Percentiles rank a stretch among this genome's conserved stretches.
These are phyloP conservation scores for Betula pendula DNA, from an alignment of 306 rosid genomes.

Conservation along the genomic window DNA sequence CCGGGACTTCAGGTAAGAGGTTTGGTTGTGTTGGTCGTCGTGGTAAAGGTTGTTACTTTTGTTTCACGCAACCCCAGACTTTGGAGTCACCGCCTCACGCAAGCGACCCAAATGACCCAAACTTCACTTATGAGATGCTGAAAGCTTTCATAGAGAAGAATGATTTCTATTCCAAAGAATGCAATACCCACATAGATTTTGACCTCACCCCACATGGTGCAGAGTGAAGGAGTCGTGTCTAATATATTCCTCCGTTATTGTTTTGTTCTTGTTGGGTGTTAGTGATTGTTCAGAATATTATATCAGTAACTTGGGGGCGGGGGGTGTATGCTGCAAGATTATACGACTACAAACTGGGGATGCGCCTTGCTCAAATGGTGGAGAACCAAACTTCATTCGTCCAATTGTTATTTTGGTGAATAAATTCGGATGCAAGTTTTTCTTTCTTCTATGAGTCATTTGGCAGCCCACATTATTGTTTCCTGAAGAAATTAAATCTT, in stretches of 20 bases:
- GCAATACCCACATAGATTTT: conserved; percentile 63
- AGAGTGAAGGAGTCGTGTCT: conserved; percentile 8
- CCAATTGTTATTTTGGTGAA: background rate
- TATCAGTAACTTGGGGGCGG: background rate
- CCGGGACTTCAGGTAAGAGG: conserved; percentile 40
- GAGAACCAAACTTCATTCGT: background rate
- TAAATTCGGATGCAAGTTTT: background rate
- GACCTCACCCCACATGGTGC: background rate
- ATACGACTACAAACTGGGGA: background rate
- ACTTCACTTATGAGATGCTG: conserved; percentile 56
- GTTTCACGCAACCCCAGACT: conserved; percentile 51
- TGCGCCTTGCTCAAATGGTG: background rate
- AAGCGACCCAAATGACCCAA: conserved; percentile 61
- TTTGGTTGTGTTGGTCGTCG: conserved; percentile 20
- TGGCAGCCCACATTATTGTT: background rate
- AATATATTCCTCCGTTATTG: background rate
- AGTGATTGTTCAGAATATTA: background rate
- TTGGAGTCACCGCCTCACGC: conserved; percentile 48
- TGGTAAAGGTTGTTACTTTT: conserved; percentile 51
- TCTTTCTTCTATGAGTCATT: background rate
- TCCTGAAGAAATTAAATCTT: conserved; percentile 1
- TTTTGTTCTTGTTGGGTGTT: conserved; percentile 7
- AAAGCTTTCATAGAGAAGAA: conserved; percentile 58
- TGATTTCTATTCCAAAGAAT: conserved; percentile 67
- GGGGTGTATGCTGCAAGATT: background rate